phyloP scores from a whole-genome alignment of 2,329 filamentous ascomycete genomes.

The Cladosporium sp. region DNA sequence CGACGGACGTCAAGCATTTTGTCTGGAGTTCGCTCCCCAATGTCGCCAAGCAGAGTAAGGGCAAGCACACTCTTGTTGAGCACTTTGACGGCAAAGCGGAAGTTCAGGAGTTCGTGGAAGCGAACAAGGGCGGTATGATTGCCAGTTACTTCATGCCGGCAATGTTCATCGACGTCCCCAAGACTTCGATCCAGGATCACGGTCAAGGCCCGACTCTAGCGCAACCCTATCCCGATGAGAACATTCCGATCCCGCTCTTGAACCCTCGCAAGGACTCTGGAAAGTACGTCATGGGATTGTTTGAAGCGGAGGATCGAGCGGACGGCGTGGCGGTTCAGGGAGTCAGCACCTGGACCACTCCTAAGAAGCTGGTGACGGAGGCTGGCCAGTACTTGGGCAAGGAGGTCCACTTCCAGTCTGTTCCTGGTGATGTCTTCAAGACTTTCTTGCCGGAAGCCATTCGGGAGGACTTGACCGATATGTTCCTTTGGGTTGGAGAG shows the following conservation, averaged over 20 bases:
- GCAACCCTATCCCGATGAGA: constrained; percentile 22
- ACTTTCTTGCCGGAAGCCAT: constrained; percentile 23
- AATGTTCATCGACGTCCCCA: constrained; percentile 20
- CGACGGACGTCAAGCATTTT: constrained; percentile 33
- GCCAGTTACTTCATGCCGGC: constrained; percentile 24
- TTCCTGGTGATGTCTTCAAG: constrained; percentile 23
- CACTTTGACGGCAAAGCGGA: constrained; percentile 37
- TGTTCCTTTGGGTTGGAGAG: constrained; percentile 24
- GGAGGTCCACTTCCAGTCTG: constrained; percentile 22
- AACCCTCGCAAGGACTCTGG: constrained; percentile 24
- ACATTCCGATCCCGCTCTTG: constrained; percentile 26
- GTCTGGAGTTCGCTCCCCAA: constrained; percentile 34
- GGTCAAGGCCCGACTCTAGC: constrained; percentile 21
- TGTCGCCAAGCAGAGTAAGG: constrained; percentile 27
- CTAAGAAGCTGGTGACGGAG: constrained; percentile 23
- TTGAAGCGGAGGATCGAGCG: constrained; percentile 22
- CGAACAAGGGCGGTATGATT: constrained; percentile 24
- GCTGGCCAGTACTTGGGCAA: constrained; percentile 21
- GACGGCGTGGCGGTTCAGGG: constrained; percentile 25
- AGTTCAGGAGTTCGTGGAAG: constrained; percentile 31
- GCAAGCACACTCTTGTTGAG: constrained; percentile 28
- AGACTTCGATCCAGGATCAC: constrained; percentile 17
- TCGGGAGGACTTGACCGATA: constrained; percentile 26
- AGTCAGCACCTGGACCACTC: constrained; percentile 26
- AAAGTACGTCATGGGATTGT: constrained; percentile 27